A percentile compares a stretch with the other conserved stretches of the same genome.
These are phyloP conservation scores for Podila clonocystis DNA, from an alignment of 192 early-diverging fungal species.

Conservation along the genomic window DNA sequence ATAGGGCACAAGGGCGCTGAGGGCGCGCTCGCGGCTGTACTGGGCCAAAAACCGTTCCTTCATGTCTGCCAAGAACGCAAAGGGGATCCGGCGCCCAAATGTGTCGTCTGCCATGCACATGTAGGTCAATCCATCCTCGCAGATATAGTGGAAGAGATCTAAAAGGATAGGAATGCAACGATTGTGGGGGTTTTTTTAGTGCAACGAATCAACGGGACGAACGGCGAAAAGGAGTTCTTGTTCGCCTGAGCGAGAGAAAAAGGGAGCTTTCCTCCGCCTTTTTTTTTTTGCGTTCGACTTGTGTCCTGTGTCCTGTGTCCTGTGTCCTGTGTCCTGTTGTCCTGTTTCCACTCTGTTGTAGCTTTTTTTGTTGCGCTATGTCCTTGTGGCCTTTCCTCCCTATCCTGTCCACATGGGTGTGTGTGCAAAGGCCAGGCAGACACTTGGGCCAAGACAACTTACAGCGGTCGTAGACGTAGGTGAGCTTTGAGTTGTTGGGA, in stretches of 20 bases:
- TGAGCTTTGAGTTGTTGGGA: conserved; percentile 90
- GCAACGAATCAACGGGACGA: neutral
- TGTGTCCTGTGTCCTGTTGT: neutral
- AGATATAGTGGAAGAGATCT: conserved; percentile 93
- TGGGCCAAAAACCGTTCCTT: conserved; percentile 68
- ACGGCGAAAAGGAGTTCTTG: neutral
- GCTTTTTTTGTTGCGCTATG: neutral
- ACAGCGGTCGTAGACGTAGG: conserved; percentile 90
- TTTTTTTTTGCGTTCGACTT: neutral
- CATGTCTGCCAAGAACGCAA: conserved; percentile 90
- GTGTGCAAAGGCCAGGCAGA: neutral
- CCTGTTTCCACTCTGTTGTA: neutral
- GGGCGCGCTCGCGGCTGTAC: conserved; percentile 64
- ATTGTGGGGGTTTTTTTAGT: neutral
- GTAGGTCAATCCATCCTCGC: conserved; percentile 80
- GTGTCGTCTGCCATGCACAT: conserved; percentile 85
- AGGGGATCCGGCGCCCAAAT: conserved; percentile 83
- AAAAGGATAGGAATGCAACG: conserved; percentile 43
- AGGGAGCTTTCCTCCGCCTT: conserved; percentile 2
- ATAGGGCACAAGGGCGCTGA: conserved; percentile 68
- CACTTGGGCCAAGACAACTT: neutral
- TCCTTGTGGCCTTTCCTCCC: too few species aligned
- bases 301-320: neutral
- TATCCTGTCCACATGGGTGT: neutral
- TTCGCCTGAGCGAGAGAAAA: neutral